Evolutionary conservation across 2,329 filamentous ascomycete genomes (phyloP), one percentile per base, ranked within the genome.

Genomic region (Penicillium frequentans): DNA sequence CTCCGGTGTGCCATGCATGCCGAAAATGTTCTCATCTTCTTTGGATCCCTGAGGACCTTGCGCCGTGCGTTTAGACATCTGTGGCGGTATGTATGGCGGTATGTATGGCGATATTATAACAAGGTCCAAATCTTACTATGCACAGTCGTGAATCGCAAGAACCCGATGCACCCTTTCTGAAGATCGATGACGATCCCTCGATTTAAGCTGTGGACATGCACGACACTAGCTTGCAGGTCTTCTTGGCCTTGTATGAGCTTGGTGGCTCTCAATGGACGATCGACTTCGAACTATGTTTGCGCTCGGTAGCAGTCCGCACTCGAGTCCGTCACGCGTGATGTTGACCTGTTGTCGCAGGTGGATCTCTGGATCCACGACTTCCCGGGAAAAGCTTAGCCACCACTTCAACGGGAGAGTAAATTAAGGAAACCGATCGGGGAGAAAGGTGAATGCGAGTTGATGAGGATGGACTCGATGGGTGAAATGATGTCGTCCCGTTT

Each of bases 11-110:
- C 73, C 73, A 49, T 73, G 71, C 73, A 75, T 75, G 13, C 70
- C 70, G 57, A 72, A 72, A 24, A 65, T 63, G 54, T 70, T 64
- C 29, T 70, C 50, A 14, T 59, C 57, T 16, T 73, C 73, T 54
- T 73, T 76, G 24, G 64, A 64, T 54, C 72, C 68, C 52, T 77
- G 74, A 64, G 66, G 68, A 56, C 69, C 68, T 59, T 72, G 61
- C 26, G 73, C 73, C 33, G 57, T 60, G 63, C 75, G 73, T 73
- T 77, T 77, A 56, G 71, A 75, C 74, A 77, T 77, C 67, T 60
- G 49, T 24, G 39, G 45, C n/a, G 19, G 33, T 19, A 14, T 35
- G 39, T 47, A 35, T 51, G 31, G 42, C 35, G 21, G 33, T 19
- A 14, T 35, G 39, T 47, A 35, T 52, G 31, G 42, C 35, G 21